These are phyloP conservation scores for Eimeria brunetti DNA, from an alignment of 169 alveolate genomes.

Conservation along the genomic window DNA sequence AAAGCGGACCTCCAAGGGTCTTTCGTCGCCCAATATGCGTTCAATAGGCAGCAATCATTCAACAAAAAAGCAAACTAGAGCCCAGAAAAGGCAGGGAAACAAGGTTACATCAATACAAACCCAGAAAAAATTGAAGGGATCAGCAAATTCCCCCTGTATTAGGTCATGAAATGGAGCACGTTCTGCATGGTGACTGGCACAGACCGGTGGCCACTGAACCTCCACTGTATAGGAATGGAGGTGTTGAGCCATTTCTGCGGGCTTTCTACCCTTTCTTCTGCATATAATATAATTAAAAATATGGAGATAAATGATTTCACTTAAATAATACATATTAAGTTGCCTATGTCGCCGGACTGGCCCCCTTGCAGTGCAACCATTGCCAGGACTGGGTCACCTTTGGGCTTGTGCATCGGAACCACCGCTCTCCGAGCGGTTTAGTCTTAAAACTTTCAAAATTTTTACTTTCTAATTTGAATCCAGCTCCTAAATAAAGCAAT, in stretches of 20 bases:
- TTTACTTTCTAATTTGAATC: background rate
- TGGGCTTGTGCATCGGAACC: background rate
- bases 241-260: background rate
- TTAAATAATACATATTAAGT: background rate
- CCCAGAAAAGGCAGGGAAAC: background rate
- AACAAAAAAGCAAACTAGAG: background rate
- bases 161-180: too few species aligned
- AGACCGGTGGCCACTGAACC: conserved; percentile 3
- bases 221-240: background rate
- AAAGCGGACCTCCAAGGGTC: background rate
- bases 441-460: background rate
- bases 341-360: background rate
- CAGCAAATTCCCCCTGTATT: background rate
- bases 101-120: background rate
- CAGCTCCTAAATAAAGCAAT: background rate
- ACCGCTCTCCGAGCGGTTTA: background rate
- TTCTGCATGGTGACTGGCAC: conserved; percentile 1
- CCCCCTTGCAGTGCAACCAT: background rate
- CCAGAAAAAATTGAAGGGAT: background rate
- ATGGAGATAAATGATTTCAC: background rate
- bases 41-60: background rate
- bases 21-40: background rate
- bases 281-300: background rate
- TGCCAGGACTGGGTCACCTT: background rate
- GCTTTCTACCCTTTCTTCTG: background rate